A percentile compares a stretch with the other conserved stretches of the same genome.
Evolutionary conservation across 129 eudicot genomes (phyloP).

Genomic region (Pittosporum tobira): DNA sequence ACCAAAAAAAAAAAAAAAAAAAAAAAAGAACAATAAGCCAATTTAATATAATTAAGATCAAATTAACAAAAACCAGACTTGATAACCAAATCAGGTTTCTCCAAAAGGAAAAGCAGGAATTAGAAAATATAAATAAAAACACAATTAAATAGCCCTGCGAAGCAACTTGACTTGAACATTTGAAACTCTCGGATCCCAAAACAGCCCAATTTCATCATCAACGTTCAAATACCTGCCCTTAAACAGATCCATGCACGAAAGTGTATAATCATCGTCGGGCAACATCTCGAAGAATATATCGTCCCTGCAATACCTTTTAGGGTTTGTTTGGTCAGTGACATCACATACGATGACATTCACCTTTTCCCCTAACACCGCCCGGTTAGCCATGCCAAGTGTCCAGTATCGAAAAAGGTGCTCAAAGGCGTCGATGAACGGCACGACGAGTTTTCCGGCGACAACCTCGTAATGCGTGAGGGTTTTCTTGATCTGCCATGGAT

Average conservation of each 20-base stretch:
- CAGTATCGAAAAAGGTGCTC: conserved; percentile 19
- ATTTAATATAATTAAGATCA: too few species aligned
- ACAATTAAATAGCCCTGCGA: background rate
- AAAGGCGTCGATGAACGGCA: conserved; percentile 7
- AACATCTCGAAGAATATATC: conserved; percentile 11
- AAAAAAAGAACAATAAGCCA: too few species aligned
- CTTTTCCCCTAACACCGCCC: conserved; percentile 11
- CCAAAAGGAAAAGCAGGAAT: too few species aligned
- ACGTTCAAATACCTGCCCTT: conserved; percentile 13
- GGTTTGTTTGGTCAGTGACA: conserved; percentile 15
- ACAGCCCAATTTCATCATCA: conserved; percentile 16
- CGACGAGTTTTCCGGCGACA: conserved; percentile 8
- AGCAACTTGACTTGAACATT: conserved; percentile 13
- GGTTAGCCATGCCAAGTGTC: conserved; percentile 7
- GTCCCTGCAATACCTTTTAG: conserved; percentile 2
- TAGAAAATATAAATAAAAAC: too few species aligned
- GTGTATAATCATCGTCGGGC: conserved; percentile 5
- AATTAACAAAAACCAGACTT: too few species aligned
- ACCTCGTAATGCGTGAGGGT: conserved; percentile 16
- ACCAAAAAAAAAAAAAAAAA: too few species aligned
- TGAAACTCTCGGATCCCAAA: conserved; percentile 8
- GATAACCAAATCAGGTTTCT: too few species aligned
- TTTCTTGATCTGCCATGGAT: conserved; percentile 16
- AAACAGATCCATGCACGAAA: conserved; percentile 14
- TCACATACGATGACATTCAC: conserved; percentile 15